A percentile compares a stretch with the other conserved stretches of the same genome.
These are phyloP conservation scores for Ilyonectria sp. DNA, from an alignment of 2,329 filamentous ascomycete species.

Conservation along the genomic window DNA sequence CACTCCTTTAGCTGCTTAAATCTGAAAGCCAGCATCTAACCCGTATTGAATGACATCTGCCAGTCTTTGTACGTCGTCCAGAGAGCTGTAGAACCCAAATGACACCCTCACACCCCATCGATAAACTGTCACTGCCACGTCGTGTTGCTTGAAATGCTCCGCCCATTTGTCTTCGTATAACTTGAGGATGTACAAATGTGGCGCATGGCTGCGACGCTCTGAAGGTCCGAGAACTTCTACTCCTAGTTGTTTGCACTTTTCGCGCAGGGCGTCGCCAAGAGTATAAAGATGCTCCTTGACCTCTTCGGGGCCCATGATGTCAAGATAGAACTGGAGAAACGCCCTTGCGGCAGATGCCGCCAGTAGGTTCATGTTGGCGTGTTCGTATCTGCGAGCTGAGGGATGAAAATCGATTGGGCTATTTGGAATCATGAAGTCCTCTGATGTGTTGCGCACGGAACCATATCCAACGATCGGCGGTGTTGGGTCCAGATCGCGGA, in stretches of 20 bases:
- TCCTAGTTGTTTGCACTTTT: conserved; percentile 38
- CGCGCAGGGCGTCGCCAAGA: conserved; percentile 42
- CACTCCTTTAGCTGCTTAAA: not conserved
- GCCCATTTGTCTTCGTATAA: conserved; percentile 43
- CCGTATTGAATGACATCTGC: conserved; percentile 3
- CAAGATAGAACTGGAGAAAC: conserved; percentile 47
- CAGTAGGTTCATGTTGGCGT: conserved; percentile 49
- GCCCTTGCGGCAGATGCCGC: conserved; percentile 43
- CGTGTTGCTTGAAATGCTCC: conserved; percentile 33
- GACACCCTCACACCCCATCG: conserved; percentile 47
- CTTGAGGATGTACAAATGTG: conserved; percentile 50
- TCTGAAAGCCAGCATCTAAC: conserved; percentile 2
- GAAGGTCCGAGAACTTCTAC: conserved; percentile 43
- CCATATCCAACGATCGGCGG: conserved; percentile 50
- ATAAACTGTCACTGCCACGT: conserved; percentile 41
- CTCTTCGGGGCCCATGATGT: conserved; percentile 42
- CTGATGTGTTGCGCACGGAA: conserved; percentile 36
- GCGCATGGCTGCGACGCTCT: conserved; percentile 40
- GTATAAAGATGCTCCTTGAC: conserved; percentile 46
- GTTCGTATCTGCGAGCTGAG: conserved; percentile 49
- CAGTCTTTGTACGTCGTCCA: conserved; percentile 20
- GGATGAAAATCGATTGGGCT: conserved; percentile 41
- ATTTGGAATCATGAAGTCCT: conserved; percentile 38
- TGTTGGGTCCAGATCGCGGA: conserved; percentile 39
- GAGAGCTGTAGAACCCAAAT: conserved; percentile 32